phyloP scores from a whole-genome alignment of 148 eudicot genomes.

The Fagopyrum tataricum region DNA sequence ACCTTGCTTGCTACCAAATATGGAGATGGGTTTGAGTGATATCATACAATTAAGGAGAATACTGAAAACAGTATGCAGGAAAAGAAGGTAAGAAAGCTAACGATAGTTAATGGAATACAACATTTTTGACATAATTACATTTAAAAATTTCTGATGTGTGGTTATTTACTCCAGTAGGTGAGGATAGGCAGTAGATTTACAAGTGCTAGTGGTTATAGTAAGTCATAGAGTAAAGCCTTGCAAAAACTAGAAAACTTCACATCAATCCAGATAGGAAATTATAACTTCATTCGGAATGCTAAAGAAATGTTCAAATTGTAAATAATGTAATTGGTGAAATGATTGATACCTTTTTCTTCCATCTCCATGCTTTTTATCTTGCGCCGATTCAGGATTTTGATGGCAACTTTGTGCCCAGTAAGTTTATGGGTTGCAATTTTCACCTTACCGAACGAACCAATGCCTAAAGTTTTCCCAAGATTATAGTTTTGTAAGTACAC shows the following conservation, averaged over 20 bases:
- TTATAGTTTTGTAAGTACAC: constrained; percentile 60
- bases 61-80: background rate
- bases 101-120: background rate
- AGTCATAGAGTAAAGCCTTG: background rate
- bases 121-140: background rate
- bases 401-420: constrained; percentile 88
- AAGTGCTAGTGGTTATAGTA: background rate
- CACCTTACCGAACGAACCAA: constrained; percentile 95
- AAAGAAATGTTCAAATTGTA: background rate
- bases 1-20: too few species aligned
- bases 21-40: too few species aligned
- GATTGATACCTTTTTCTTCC: constrained; percentile 82
- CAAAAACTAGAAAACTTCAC: background rate
- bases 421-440: constrained; percentile 85
- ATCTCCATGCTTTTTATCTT: constrained; percentile 89
- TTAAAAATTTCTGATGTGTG: background rate
- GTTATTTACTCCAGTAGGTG: background rate
- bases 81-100: background rate
- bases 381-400: constrained; percentile 83
- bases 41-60: background rate
- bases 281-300: background rate
- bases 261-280: background rate
- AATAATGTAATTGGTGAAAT: background rate
- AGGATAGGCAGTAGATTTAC: background rate
- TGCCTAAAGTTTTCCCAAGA: constrained; percentile 92